Conservation (phyloP, 1,139 yeast species). For the Nakaseomyces bracarensis region DNA sequence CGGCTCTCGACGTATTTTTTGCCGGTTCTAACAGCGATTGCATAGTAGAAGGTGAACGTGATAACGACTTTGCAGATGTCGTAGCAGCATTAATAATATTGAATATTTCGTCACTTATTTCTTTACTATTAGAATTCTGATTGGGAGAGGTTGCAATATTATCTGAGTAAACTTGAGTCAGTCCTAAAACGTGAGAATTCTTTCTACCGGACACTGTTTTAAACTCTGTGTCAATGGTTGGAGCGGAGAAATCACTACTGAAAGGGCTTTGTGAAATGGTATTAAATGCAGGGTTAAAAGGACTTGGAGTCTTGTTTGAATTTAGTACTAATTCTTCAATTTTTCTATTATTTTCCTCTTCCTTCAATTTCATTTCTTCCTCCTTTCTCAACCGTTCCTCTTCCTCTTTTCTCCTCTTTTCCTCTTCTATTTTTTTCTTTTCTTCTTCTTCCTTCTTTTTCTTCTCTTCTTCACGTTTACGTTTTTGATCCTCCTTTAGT, state of each 20-base stretch:
- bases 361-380: slow-evolving; percentile 29
- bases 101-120: slow-evolving; percentile 23
- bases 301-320: background rate
- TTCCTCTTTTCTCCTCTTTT: slow-evolving; percentile 29
- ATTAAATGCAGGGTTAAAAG: background rate
- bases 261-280: background rate
- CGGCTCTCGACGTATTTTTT: background rate
- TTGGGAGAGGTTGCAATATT: slow-evolving; percentile 1
- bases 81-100: slow-evolving; percentile 27
- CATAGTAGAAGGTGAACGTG: slow-evolving; percentile 18
- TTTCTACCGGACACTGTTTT: background rate
- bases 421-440: slow-evolving; percentile 37
- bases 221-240: background rate
- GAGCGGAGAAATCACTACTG: background rate
- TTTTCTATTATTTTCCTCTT: slow-evolving; percentile 1
- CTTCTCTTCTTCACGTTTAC: slow-evolving; percentile 37
- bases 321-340: background rate
- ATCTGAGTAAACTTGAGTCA: slow-evolving; percentile 5
- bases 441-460: slow-evolving; percentile 38
- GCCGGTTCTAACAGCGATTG: slow-evolving; percentile 14
- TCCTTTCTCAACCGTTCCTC: slow-evolving; percentile 24
- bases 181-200: slow-evolving; percentile 1
- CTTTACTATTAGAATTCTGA: background rate
- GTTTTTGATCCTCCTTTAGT: slow-evolving; percentile 33
- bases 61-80: slow-evolving; percentile 14